Base-by-base conservation (phyloP, 441 rosid species). In the Melastoma candidum region DNA sequence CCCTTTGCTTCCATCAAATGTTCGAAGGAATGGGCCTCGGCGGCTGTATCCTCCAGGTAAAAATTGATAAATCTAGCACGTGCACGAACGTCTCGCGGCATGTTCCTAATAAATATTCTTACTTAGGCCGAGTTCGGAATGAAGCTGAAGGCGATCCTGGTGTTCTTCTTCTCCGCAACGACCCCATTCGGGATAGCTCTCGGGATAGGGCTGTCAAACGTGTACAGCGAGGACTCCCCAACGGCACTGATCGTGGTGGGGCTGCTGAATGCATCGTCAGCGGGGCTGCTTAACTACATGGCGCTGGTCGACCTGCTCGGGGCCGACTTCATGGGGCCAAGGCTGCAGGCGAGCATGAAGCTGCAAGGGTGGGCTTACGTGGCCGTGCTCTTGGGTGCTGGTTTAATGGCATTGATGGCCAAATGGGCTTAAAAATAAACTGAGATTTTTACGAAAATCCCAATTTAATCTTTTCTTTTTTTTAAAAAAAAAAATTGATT, bases 21-120 rank as follows among this genome's bases (percentile, higher is more conserved):
- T 85, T 80, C 29, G 94, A 84, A 72, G 88, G 93, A 51, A 84
- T 79, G 84, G 93, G 84, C 13, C 84, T 77, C 29, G 88, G 86
- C 2, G 87, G 89, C 11, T 78, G 94, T 73, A 80, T 85, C 41
- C 65, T 73, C 43, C 86, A 80, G 77, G 87, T 78, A 60, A 44
- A 41, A 52, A 2, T 45, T 8, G 1, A n/a, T 26, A 1, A 17
- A 48, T 32, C 32, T 12, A 13, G 17, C 54, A 7, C 46, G 24
- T 32, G 54, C 54, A 26, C 10, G 11, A 11, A 13, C 54, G 26
- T 12, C 7, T 11, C 4, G 29, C 41, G 3, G n/a, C 3, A n/a
- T 50, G 52, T 11, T n/a, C 8, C 13, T 12, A 12, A 0, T 36
- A 26, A 13, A 0, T 12, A 3, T 2, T 25, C 24, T 12, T n/a